phyloP scores from a whole-genome alignment of 2,329 filamentous ascomycete genomes.

The Colletotrichum ledebouriae region DNA sequence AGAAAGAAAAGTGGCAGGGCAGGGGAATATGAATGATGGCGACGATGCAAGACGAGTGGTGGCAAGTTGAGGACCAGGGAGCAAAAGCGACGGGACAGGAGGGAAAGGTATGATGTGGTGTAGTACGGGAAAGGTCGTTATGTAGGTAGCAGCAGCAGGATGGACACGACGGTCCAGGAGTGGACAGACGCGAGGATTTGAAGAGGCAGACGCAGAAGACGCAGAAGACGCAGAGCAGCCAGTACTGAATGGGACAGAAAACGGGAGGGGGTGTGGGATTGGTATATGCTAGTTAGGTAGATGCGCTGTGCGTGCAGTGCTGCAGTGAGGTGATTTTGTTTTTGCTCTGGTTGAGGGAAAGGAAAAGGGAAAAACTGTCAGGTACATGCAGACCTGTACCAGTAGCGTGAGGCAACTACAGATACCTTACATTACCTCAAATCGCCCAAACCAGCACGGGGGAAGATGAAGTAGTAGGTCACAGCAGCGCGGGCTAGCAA shows the following conservation, averaged over 20 bases:
- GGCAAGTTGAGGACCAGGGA: slow-evolving; percentile 35
- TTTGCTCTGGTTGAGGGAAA: slow-evolving; percentile 21
- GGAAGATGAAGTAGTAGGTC: background rate
- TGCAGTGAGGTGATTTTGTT: slow-evolving; percentile 42
- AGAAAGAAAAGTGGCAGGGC: slow-evolving; percentile 40
- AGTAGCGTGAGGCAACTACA: slow-evolving; percentile 5
- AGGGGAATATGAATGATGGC: slow-evolving; percentile 43
- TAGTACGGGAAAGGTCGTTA: slow-evolving; percentile 28
- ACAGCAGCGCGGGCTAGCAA: slow-evolving; percentile 25
- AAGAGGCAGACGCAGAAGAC: slow-evolving; percentile 42
- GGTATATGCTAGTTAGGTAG: slow-evolving; percentile 37
- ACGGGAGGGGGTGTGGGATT: slow-evolving; percentile 37
- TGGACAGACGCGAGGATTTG: slow-evolving; percentile 14
- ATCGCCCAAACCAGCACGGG: background rate
- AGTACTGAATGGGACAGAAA: slow-evolving; percentile 27
- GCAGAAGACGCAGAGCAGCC: background rate
- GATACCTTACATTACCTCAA: background rate
- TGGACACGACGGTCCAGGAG: slow-evolving; percentile 16
- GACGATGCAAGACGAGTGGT: slow-evolving; percentile 42
- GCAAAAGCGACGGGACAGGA: slow-evolving; percentile 25
- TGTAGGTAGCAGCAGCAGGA: slow-evolving; percentile 22
- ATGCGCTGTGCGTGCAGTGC: slow-evolving; percentile 42
- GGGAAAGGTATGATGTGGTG: slow-evolving; percentile 27
- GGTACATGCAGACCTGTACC: slow-evolving; percentile 44
- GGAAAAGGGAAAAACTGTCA: slow-evolving; percentile 26